A percentile compares a stretch with the other conserved stretches of the same genome.
These are phyloP conservation scores for Ustilago tritici DNA, from an alignment of 1,284 basidiomycete genomes.

Conservation along the genomic window DNA sequence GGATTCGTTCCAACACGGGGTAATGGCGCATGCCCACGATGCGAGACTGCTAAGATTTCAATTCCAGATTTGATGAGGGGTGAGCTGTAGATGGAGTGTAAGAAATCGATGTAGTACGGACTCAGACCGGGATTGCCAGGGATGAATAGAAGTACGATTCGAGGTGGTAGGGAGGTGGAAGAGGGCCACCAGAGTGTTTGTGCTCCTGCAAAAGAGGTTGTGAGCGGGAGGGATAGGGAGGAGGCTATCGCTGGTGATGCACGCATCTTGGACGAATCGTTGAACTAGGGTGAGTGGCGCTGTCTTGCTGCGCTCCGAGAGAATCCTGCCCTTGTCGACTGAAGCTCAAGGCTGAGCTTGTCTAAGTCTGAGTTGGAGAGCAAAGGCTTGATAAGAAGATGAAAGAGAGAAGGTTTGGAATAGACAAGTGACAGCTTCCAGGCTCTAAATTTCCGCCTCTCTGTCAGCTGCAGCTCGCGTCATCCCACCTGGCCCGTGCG, in stretches of 20 bases:
- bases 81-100: slow-evolving; percentile 40
- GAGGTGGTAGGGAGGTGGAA: slow-evolving; percentile 14
- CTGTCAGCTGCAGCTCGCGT: not conserved
- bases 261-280: slow-evolving; percentile 11
- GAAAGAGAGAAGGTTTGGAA: not conserved
- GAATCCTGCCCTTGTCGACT: not conserved
- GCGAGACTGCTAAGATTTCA: slow-evolving; percentile 56
- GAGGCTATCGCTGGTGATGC: slow-evolving; percentile 23
- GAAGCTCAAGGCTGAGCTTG: not conserved
- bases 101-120: slow-evolving; percentile 56
- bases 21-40: slow-evolving; percentile 55
- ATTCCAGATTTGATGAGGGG: slow-evolving; percentile 11
- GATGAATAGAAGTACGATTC: slow-evolving; percentile 55
- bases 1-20: slow-evolving; percentile 25
- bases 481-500: slow-evolving; percentile 8
- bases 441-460: not conserved
- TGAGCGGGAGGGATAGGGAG: slow-evolving; percentile 35
- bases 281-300: no score
- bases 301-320: no score
- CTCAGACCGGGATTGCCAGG: slow-evolving; percentile 60
- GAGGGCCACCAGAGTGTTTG: slow-evolving; percentile 53
- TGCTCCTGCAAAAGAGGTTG: slow-evolving; percentile 44
- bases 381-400: no score
- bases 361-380: not conserved
- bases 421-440: not conserved